phyloP scores from a whole-genome alignment of 176 grass and related monocot genomes.

The Poa annua region DNA sequence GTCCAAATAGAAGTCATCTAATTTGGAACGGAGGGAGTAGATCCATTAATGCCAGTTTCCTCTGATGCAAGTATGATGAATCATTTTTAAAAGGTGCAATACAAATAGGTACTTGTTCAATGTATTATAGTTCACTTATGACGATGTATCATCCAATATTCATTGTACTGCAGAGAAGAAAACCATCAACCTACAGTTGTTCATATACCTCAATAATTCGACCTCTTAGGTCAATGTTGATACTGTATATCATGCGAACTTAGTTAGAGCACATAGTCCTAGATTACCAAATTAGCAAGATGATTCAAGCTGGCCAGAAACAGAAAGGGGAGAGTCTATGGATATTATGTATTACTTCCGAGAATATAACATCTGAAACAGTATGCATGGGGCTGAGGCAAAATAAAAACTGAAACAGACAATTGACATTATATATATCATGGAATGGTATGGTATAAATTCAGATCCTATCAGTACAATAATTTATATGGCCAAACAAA shows the following conservation, averaged over 20 bases:
- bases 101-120: slow-evolving; percentile 3
- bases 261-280: slow-evolving; percentile 26
- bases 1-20: too few species aligned
- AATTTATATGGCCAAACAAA: neutral
- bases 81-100: neutral
- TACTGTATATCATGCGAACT: neutral
- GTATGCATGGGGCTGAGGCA: neutral
- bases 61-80: slow-evolving; percentile 2
- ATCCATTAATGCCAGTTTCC: neutral
- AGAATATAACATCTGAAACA: slow-evolving; percentile 22
- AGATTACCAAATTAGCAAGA: slow-evolving; percentile 2
- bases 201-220: neutral
- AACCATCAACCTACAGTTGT: neutral
- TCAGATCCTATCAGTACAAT: neutral
- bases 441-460: neutral
- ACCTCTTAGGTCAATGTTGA: slow-evolving; percentile 35
- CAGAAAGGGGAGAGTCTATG: neutral
- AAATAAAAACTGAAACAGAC: neutral
- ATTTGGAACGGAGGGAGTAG: too few species aligned
- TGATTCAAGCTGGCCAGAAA: slow-evolving; percentile 33
- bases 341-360: neutral
- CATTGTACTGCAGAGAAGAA: neutral
- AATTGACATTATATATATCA: neutral
- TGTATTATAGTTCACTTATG: slow-evolving; percentile 23
- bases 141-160: neutral